Evolutionary conservation across 305 asterid genomes (phyloP).

Genomic region (Fraxinus baroniana): DNA sequence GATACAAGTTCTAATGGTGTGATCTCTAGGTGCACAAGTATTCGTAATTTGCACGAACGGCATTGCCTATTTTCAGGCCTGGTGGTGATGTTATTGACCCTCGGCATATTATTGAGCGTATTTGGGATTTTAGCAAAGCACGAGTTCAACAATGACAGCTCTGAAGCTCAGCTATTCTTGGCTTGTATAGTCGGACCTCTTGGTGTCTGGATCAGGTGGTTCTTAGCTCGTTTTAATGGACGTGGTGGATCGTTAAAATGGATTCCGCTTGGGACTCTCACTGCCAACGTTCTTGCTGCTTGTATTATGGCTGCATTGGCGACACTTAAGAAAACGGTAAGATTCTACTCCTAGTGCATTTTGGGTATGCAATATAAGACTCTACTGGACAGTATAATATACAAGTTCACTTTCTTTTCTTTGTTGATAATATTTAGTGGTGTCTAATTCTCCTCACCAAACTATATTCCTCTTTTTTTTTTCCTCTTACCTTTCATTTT

Average conservation of each 20-base stretch:
- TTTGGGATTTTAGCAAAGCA: slow-evolving; percentile 39
- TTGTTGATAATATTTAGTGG: neutral
- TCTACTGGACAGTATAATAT: neutral
- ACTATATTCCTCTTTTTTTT: neutral
- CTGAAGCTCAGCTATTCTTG: slow-evolving; percentile 57
- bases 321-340: slow-evolving; percentile 61
- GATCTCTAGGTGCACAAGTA: neutral
- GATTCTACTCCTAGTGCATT: neutral
- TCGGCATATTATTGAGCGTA: slow-evolving; percentile 50
- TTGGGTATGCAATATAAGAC: neutral
- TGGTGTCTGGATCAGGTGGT: slow-evolving; percentile 91
- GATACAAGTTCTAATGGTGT: neutral
- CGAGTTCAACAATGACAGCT: slow-evolving; percentile 45
- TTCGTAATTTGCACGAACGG: slow-evolving; percentile 27
- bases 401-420: neutral
- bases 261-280: slow-evolving; percentile 88
- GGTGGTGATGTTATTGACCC: slow-evolving; percentile 40
- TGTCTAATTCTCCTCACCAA: neutral
- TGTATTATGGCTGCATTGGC: slow-evolving; percentile 81
- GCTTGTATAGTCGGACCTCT: slow-evolving; percentile 84
- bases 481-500: neutral
- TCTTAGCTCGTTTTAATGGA: slow-evolving; percentile 76
- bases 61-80: slow-evolving; percentile 30
- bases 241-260: slow-evolving; percentile 62
- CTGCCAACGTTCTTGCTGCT: slow-evolving; percentile 86